Evolutionary conservation across 108 stramenopile genomes (phyloP).

Genomic region (Ochromonas danica): DNA sequence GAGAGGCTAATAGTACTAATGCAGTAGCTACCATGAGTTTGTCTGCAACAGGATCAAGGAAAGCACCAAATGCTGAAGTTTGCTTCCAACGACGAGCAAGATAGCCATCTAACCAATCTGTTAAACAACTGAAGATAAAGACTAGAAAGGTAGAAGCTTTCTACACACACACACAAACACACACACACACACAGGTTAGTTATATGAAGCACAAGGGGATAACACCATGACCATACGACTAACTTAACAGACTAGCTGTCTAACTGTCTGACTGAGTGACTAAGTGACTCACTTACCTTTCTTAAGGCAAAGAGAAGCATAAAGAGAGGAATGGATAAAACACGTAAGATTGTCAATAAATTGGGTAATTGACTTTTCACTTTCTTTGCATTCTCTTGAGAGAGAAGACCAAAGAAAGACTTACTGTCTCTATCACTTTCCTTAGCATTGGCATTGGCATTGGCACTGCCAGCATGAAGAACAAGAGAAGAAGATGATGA

Average conservation of each 20-base stretch:
- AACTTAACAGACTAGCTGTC: too few species aligned
- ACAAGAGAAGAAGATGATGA: too few species aligned
- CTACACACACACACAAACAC: too few species aligned
- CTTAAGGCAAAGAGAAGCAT: background rate
- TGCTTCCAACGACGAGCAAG: slow-evolving; percentile 75
- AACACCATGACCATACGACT: background rate
- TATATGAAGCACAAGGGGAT: background rate
- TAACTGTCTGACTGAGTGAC: background rate
- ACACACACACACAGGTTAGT: too few species aligned
- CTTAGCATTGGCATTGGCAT: too few species aligned
- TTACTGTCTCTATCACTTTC: too few species aligned
- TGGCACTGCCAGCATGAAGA: too few species aligned
- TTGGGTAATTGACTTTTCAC: slow-evolving; percentile 6
- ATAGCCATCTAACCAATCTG: slow-evolving; percentile 89
- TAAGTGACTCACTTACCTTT: background rate
- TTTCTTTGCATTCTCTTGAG: too few species aligned
- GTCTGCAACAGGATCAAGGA: slow-evolving; percentile 94
- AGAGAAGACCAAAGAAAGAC: too few species aligned
- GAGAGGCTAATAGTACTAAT: slow-evolving; percentile 70
- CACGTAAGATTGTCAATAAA: background rate
- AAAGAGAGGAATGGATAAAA: background rate
- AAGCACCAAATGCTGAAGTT: slow-evolving; percentile 78
- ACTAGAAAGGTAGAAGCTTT: background rate
- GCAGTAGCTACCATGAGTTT: slow-evolving; percentile 90
- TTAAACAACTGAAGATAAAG: slow-evolving; percentile 54